phyloP scores from a whole-genome alignment of 768 basidiomycete species.

The Boletus sp. region DNA sequence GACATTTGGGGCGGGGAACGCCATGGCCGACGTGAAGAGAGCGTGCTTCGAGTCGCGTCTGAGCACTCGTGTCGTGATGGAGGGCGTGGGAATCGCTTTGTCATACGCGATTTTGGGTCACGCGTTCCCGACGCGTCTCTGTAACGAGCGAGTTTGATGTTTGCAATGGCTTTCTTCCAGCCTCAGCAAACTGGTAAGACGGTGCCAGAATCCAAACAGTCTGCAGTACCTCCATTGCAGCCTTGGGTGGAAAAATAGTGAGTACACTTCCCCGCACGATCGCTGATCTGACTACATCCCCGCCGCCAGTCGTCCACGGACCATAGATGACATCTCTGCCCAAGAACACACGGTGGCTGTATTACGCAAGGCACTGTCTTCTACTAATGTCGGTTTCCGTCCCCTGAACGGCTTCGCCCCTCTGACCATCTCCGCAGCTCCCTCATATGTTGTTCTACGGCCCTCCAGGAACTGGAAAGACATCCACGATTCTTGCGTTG shows the following conservation, averaged over 20 bases:
- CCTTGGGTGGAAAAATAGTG: constrained; percentile 99
- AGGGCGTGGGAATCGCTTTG: constrained; percentile 30
- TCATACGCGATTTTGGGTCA: constrained; percentile 40
- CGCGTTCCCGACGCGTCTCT: constrained; percentile 46
- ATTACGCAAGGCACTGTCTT: constrained; percentile 83
- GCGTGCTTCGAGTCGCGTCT: constrained; percentile 17
- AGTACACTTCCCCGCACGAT: constrained; percentile 20
- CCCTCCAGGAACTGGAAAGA: constrained; percentile 98
- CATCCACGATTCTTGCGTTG: constrained; percentile 94
- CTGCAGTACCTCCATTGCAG: constrained; percentile 57
- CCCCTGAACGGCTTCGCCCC: not conserved
- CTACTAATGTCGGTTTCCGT: constrained; percentile 70
- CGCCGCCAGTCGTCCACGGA: constrained; percentile 79
- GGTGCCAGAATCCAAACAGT: constrained; percentile 40
- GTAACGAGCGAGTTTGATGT: not conserved
- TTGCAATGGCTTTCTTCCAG: constrained; percentile 68
- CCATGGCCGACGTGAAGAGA: constrained; percentile 22
- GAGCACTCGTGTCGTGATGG: constrained; percentile 15
- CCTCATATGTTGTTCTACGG: constrained; percentile 99
- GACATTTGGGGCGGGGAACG: constrained; percentile 6
- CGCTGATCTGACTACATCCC: constrained; percentile 4
- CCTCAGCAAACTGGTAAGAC: constrained; percentile 37
- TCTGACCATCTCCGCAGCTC: constrained; percentile 51
- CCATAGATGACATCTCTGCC: constrained; percentile 95
- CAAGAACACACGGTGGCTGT: constrained; percentile 97